phyloP scores from a whole-genome alignment of 2,329 filamentous ascomycete species.

The Hypoxylon sp. region DNA sequence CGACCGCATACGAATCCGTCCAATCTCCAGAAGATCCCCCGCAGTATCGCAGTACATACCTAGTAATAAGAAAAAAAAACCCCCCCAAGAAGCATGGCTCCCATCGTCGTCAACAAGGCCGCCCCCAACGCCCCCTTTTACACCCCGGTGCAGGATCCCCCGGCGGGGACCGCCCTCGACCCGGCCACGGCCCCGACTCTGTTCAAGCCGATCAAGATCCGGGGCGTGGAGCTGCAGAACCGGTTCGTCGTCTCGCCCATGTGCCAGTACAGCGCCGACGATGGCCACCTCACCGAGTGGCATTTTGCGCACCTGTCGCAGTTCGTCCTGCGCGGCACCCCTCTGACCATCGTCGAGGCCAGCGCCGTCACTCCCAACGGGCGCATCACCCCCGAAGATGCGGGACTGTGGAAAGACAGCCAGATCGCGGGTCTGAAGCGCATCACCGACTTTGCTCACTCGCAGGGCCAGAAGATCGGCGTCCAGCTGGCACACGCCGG shows the following conservation, averaged over 20 bases:
- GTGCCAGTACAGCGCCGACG: slow-evolving; percentile 66
- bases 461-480: slow-evolving; percentile 77
- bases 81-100: slow-evolving; percentile 32
- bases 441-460: slow-evolving; percentile 81
- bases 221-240: slow-evolving; percentile 62
- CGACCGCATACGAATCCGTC: slow-evolving; percentile 9
- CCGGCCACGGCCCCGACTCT: slow-evolving; percentile 58
- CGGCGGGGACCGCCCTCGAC: slow-evolving; percentile 58
- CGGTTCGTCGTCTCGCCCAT: slow-evolving; percentile 68
- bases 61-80: neutral
- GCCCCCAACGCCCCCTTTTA: slow-evolving; percentile 60
- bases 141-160: slow-evolving; percentile 62
- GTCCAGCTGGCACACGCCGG: slow-evolving; percentile 87
- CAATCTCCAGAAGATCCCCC: slow-evolving; percentile 7
- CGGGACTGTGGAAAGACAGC: slow-evolving; percentile 83
- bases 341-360: slow-evolving; percentile 79
- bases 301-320: slow-evolving; percentile 85
- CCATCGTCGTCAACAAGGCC: slow-evolving; percentile 47
- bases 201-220: slow-evolving; percentile 65
- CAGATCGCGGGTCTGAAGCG: slow-evolving; percentile 77
- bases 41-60: too few species aligned
- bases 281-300: slow-evolving; percentile 79
- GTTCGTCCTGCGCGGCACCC: slow-evolving; percentile 78
- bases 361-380: slow-evolving; percentile 79
- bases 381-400: slow-evolving; percentile 82